Percentiles rank a stretch among this genome's conserved stretches.
Evolutionary conservation across 345 rosid genomes (phyloP).

Genomic region (Psidium guajava): DNA sequence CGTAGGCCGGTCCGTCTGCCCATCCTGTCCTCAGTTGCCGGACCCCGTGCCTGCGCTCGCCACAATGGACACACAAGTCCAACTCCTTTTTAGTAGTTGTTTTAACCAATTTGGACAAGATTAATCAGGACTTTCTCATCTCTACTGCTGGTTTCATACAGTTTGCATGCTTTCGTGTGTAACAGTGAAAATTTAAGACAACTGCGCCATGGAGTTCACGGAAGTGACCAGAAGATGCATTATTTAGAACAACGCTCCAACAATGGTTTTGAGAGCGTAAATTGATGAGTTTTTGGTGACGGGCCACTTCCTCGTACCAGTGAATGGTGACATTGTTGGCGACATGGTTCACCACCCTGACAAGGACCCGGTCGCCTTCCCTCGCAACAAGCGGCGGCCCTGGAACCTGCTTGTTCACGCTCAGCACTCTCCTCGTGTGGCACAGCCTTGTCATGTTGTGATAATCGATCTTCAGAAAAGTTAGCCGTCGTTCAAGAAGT

Average conservation of each 20-base stretch:
- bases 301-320: constrained; percentile 17
- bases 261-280: background rate
- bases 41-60: constrained; percentile 42
- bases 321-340: constrained; percentile 39
- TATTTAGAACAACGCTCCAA: background rate
- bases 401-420: constrained; percentile 38
- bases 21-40: constrained; percentile 41
- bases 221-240: background rate
- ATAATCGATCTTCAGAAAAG: constrained; percentile 9
- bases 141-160: background rate
- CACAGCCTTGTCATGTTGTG: constrained; percentile 42
- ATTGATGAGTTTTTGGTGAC: background rate
- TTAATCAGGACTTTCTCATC: background rate
- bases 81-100: background rate
- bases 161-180: too few species aligned
- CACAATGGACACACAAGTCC: background rate
- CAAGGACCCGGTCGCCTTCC: constrained; percentile 44
- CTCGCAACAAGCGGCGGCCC: constrained; percentile 50
- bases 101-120: background rate
- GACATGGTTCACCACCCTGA: constrained; percentile 39
- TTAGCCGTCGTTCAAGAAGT: background rate
- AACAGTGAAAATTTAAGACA: background rate
- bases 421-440: constrained; percentile 33
- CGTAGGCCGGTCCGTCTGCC: constrained; percentile 50
- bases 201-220: background rate